Evolutionary conservation across 1,284 basidiomycete species (phyloP).

Genomic region (Coniophora puteana): DNA sequence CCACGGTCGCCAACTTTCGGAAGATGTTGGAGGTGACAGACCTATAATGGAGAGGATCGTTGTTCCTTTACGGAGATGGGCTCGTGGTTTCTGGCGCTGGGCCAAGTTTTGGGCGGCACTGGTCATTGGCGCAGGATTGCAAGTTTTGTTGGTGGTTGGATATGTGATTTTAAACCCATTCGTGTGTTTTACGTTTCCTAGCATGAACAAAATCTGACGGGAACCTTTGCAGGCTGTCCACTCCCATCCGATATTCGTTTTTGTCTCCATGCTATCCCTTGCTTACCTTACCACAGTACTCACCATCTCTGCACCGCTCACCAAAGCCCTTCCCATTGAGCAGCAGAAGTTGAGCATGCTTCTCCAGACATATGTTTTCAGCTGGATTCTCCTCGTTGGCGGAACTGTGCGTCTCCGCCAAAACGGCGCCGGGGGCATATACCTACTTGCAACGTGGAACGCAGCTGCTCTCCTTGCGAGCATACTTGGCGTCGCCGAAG

Average conservation of each 20-base stretch:
- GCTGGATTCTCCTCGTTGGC: constrained; percentile 53
- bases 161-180: constrained; percentile 59
- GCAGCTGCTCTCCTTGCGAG: constrained; percentile 45
- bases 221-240: constrained; percentile 53
- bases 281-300: constrained; percentile 43
- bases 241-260: constrained; percentile 49
- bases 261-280: constrained; percentile 45
- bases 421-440: constrained; percentile 47
- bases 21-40: constrained; percentile 7
- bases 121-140: constrained; percentile 38
- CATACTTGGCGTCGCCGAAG: constrained; percentile 40
- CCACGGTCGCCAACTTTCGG: constrained; percentile 14
- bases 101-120: constrained; percentile 60
- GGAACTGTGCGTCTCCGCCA: constrained; percentile 43
- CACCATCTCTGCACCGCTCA: neutral
- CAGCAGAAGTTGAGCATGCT: constrained; percentile 41
- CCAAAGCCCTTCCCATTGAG: constrained; percentile 22
- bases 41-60: constrained; percentile 11
- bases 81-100: constrained; percentile 37
- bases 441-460: constrained; percentile 58
- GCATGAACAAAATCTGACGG: constrained; percentile 5
- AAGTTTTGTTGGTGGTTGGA: constrained; percentile 44
- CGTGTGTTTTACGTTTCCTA: constrained; percentile 36
- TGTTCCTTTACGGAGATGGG: constrained; percentile 14
- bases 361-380: constrained; percentile 47